Conservation (phyloP, 768 basidiomycete species). For the Chiua virens region DNA sequence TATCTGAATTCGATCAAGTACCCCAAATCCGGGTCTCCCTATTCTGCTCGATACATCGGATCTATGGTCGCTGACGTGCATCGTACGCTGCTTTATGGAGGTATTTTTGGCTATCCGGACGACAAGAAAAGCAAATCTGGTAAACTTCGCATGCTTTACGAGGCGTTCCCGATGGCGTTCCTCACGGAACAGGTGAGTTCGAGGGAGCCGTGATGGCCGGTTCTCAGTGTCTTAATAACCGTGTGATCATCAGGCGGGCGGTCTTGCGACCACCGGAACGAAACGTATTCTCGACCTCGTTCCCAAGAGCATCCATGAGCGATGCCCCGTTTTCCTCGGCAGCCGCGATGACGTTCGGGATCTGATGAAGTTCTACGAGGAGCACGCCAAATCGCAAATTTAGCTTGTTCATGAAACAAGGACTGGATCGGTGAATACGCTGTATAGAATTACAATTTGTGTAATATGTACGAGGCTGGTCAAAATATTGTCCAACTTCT, state of each 20-base stretch:
- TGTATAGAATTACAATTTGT: conserved; percentile 1
- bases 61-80: conserved; percentile 99
- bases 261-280: conserved; percentile 94
- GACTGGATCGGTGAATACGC: background rate
- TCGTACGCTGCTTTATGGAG: conserved; percentile 93
- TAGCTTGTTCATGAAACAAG: background rate
- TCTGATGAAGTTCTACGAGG: conserved; percentile 78
- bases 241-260: conserved; percentile 75
- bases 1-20: conserved; percentile 93
- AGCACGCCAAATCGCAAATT: conserved; percentile 16
- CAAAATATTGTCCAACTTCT: background rate
- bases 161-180: conserved; percentile 98
- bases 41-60: conserved; percentile 92
- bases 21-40: conserved; percentile 74
- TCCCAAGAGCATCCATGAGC: conserved; percentile 85
- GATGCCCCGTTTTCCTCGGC: conserved; percentile 92
- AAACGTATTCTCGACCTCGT: conserved; percentile 89
- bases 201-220: background rate
- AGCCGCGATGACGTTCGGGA: conserved; percentile 92
- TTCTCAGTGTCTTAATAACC: background rate
- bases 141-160: conserved; percentile 92
- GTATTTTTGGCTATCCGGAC: conserved; percentile 97
- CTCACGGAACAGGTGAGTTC: conserved; percentile 81
- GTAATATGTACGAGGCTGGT: conserved; percentile 2
- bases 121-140: conserved; percentile 98